Evolutionary conservation across 192 early-diverging fungal species (phyloP).

Genomic region (Allomyces macrogynus): DNA sequence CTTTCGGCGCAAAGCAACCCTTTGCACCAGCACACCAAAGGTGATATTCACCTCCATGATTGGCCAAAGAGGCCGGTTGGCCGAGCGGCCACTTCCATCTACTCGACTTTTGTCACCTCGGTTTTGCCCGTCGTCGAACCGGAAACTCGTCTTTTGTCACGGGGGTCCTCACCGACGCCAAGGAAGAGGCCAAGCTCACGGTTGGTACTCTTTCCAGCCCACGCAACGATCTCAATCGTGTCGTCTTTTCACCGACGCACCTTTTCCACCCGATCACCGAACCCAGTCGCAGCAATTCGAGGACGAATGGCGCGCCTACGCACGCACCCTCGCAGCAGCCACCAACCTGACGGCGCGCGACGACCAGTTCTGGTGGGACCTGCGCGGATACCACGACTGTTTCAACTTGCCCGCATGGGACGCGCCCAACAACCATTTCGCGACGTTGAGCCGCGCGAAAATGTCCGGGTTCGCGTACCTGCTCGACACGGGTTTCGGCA

Average conservation of each 20-base stretch:
- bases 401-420: slow-evolving; percentile 51
- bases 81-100: slow-evolving; percentile 64
- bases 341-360: slow-evolving; percentile 21
- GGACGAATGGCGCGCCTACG: slow-evolving; percentile 67
- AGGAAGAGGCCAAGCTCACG: slow-evolving; percentile 35
- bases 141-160: slow-evolving; percentile 54
- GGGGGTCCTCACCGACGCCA: slow-evolving; percentile 79
- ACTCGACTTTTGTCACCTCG: slow-evolving; percentile 44
- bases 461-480: slow-evolving; percentile 31
- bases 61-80: slow-evolving; percentile 9
- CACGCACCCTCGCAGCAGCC: slow-evolving; percentile 30
- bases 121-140: slow-evolving; percentile 60
- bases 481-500: slow-evolving; percentile 44
- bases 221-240: background rate
- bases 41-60: too few species aligned
- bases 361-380: slow-evolving; percentile 56
- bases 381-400: slow-evolving; percentile 89
- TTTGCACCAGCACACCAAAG: too few species aligned
- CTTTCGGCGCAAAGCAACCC: too few species aligned
- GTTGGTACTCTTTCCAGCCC: background rate
- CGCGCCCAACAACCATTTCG: slow-evolving; percentile 37
- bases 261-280: background rate
- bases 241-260: background rate
- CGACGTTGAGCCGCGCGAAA: slow-evolving; percentile 25
- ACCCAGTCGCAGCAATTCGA: slow-evolving; percentile 43